Evolutionary conservation across 805 yeast genomes (phyloP).

Genomic region (Komagataella phaffii): DNA sequence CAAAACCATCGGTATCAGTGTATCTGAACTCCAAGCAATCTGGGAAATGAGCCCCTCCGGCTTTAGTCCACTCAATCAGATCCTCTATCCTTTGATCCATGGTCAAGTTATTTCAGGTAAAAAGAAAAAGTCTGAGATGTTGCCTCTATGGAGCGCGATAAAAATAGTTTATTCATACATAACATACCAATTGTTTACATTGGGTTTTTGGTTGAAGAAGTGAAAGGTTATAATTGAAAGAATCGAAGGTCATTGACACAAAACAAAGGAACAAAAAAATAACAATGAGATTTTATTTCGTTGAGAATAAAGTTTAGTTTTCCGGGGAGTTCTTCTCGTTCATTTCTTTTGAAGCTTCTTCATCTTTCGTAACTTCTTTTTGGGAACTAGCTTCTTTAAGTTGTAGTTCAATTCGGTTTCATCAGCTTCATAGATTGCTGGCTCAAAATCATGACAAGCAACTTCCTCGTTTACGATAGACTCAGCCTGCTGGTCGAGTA

Average conservation of each 20-base stretch:
- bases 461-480: not conserved
- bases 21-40: not conserved
- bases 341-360: not conserved
- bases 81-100: not conserved
- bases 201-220: not conserved
- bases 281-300: not conserved
- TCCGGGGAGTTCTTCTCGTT: not conserved
- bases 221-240: not conserved
- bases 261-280: not conserved
- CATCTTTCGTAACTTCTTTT: not conserved
- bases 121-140: not conserved
- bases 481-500: not conserved
- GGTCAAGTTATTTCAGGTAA: not conserved
- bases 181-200: not conserved
- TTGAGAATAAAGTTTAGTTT: too few relatives aligned
- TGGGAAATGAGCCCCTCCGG: not conserved
- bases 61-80: not conserved
- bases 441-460: not conserved
- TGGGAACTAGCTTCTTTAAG: not conserved
- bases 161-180: not conserved
- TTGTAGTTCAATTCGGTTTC: not conserved
- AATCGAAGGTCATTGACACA: not conserved
- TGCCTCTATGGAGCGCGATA: not conserved
- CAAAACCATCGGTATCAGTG: not conserved
- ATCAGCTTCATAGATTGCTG: not conserved